Base-by-base conservation (phyloP, 352 stramenopile genomes). In the Pythium dissotocum region DNA sequence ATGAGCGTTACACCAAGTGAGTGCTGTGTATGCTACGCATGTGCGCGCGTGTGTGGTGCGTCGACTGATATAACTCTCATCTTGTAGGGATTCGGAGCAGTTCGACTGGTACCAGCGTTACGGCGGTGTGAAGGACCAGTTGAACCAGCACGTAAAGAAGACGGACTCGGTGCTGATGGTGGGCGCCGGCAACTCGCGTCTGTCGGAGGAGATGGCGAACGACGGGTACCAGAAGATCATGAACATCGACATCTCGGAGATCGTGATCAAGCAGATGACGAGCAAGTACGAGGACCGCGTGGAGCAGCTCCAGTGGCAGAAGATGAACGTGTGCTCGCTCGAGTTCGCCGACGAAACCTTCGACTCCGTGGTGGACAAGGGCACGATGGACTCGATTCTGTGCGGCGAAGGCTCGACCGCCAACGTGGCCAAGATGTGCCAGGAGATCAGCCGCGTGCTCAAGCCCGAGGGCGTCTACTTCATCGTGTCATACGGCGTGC, bases 161-260 rank as follows among this genome's bases (percentile, higher is more conserved):
- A 94, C 92, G 56, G 95, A 98, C 69, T 67, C 79, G 24, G 89
- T 99, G 52, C 80, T 98, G 12, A 98, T 98, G 88, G 77, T 91
- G 9, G 95, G 95, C 49, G 93, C 88, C 16, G 95, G 95, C 57
- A 98, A 98, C 77, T 98, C 95, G 52, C 80, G 92, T 0, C 73
- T 98, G 58, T 98, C 87, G 59, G 95, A 98, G 72, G 95, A 98
- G 63, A 98, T 98, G 94, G 93, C 95, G 54, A 96, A 98, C 68
- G 95, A 98, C 76, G 95, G 90, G 5, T 99, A 93, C 80, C 87
- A 97, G 63, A 97, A 89, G 62, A 92, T 99, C 74, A 90, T 96
- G 68, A 99, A 99, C 79, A 94, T 99, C 48, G 96, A 99, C 80
- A 88, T 98, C 38, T 98, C 95, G 36, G 83, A 96, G 63, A 91